Percentiles rank a stretch among this genome's conserved stretches.
phyloP scores from a whole-genome alignment of 2,329 filamentous ascomycete species.

The Aureobasidium namibiae region DNA sequence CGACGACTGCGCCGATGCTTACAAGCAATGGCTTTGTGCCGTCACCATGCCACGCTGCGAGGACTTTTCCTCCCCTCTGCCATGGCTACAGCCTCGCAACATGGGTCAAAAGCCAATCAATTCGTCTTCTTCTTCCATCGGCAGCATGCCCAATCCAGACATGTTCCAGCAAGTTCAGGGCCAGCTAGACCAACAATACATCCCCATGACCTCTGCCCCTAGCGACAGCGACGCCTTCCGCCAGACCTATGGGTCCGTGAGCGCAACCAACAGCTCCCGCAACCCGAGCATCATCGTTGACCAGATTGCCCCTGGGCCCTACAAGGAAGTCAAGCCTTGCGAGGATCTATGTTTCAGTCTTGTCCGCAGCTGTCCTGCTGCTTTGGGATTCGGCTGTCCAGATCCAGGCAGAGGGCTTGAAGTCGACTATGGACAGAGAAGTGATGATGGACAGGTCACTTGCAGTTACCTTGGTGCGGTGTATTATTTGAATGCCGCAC shows the following conservation, averaged over 20 bases:
- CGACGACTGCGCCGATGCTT: conserved; percentile 65
- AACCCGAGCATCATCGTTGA: conserved; percentile 55
- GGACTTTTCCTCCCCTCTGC: conserved; percentile 57
- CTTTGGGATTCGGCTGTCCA: conserved; percentile 71
- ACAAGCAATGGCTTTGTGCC: conserved; percentile 92
- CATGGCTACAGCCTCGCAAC: conserved; percentile 61
- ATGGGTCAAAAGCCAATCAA: conserved; percentile 41
- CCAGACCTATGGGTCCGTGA: conserved; percentile 24
- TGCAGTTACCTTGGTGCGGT: conserved; percentile 30
- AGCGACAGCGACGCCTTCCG: conserved; percentile 23
- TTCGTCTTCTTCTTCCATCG: conserved; percentile 14
- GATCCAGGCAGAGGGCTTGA: conserved; percentile 37
- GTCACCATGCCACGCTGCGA: conserved; percentile 88
- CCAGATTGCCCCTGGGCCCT: conserved; percentile 70
- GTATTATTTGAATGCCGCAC: conserved; percentile 23
- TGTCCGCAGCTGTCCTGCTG: conserved; percentile 73
- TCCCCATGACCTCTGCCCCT: conserved; percentile 27
- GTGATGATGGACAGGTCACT: conserved; percentile 19
- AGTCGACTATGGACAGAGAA: conserved; percentile 41
- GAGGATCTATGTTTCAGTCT: conserved; percentile 80
- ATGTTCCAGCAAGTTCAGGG: conserved; percentile 2
- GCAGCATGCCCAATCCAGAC: neutral
- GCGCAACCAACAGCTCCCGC: conserved; percentile 26
- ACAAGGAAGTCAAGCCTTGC: conserved; percentile 88
- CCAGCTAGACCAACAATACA: conserved; percentile 21